These are phyloP conservation scores for Geotrichum candidum DNA, from an alignment of 1,139 yeast genomes.

Conservation along the genomic window DNA sequence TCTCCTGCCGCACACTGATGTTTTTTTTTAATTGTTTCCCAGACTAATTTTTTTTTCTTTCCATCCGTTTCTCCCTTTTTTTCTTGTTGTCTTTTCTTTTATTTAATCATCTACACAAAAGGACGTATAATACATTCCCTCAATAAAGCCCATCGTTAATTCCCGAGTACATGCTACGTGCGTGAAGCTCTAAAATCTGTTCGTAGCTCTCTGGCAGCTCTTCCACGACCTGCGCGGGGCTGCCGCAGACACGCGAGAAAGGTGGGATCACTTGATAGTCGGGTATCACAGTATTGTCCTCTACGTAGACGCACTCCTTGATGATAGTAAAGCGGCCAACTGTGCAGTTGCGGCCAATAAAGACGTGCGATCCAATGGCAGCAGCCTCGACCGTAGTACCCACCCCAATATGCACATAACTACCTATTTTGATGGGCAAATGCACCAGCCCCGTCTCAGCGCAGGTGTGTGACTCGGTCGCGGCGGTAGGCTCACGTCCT, in stretches of 20 bases:
- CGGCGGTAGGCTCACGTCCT: conserved; percentile 7
- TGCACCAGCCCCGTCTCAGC: conserved; percentile 18
- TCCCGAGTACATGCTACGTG: conserved; percentile 32
- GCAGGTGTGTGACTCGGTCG: conserved; percentile 24
- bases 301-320: conserved; percentile 56
- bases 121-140: not conserved
- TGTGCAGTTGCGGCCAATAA: conserved; percentile 53
- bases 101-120: not conserved
- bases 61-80: not conserved
- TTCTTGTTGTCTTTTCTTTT: not conserved
- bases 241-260: conserved; percentile 44
- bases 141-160: conserved; percentile 32
- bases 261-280: conserved; percentile 56
- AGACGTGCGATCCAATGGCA: conserved; percentile 41
- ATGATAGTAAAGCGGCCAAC: conserved; percentile 51
- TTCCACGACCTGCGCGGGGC: conserved; percentile 24
- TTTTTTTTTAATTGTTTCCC: not conserved
- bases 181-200: conserved; percentile 32
- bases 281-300: conserved; percentile 47
- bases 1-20: not conserved
- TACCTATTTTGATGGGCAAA: conserved; percentile 48
- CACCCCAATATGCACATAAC: conserved; percentile 50
- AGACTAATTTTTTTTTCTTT: not conserved
- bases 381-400: conserved; percentile 40
- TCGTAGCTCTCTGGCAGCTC: conserved; percentile 36